Base-by-base conservation (phyloP, 2,329 filamentous ascomycete genomes). In the Lecanosticta acicola region DNA sequence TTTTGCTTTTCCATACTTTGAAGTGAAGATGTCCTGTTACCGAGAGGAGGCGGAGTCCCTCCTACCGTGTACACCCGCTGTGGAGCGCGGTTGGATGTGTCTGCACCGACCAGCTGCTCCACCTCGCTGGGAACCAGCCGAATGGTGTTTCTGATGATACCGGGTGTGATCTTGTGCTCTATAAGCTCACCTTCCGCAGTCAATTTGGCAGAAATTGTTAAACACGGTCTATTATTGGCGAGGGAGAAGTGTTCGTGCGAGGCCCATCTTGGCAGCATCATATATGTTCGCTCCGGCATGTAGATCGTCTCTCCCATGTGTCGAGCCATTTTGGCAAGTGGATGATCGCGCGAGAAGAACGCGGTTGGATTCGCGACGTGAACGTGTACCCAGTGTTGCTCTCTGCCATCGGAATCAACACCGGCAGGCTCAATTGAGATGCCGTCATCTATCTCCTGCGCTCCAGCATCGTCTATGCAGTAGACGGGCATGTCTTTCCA, bases 281-380 rank as follows among this genome's bases (percentile, higher is more conserved):
- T 72, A 53, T 76, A 80, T 4, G 70, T 67, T 24, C 71, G 65
- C 51, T 81, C 76, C 0, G 77, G 77, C 24, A 81, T 71, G 50
- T 78, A 84, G 5, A 79, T 67, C 0, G 74, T 76, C 56, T 75
- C 66, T 3, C 72, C 70, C 57, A 79, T 73, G 37, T 80, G 71
- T 47, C 81, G 75, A 37, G 86, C 80, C 58, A 79, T 78, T 49
- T 76, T 71, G 26, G 77, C 76, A 5, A 87, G 64, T 7, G 72
- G 67, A 32, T 80, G 79, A 17, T 78, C 70, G 14, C 79, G 77
- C 16, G 69, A 58, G 51, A 93, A 79, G 48, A 79, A 78, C 3
- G 87, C 85, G 2, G 84, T 83, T 7, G 86, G 86, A 59, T 93
- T 87, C 11, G 87, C 87, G 34, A 85, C 77, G 62, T 93, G 87